These are phyloP conservation scores for Knufia fluminis DNA, from an alignment of 2,329 filamentous ascomycete genomes.

Conservation along the genomic window DNA sequence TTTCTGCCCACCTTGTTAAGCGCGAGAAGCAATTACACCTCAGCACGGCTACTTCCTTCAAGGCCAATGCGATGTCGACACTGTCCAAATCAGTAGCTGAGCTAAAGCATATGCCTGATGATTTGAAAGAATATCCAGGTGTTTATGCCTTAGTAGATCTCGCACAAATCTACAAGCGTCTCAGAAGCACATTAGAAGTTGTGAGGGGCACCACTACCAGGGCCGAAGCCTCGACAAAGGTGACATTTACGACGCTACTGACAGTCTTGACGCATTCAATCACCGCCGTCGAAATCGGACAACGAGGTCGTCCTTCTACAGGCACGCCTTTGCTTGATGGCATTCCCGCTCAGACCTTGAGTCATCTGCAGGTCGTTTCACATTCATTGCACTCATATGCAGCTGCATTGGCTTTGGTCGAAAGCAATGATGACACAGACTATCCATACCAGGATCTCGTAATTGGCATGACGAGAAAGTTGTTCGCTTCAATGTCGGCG, in stretches of 20 bases:
- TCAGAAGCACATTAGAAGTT: slow-evolving; percentile 40
- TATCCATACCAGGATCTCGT: slow-evolving; percentile 59
- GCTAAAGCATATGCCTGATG: background rate
- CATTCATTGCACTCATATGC: slow-evolving; percentile 84
- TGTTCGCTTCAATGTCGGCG: background rate
- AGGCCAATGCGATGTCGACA: slow-evolving; percentile 3
- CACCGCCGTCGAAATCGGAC: slow-evolving; percentile 79
- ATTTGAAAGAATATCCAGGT: background rate
- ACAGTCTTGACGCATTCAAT: slow-evolving; percentile 52
- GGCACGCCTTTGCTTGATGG: slow-evolving; percentile 71
- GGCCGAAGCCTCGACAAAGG: background rate
- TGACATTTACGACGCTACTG: background rate
- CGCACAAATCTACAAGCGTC: slow-evolving; percentile 45
- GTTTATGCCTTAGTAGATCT: slow-evolving; percentile 32
- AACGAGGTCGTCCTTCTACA: slow-evolving; percentile 70
- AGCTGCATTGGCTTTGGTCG: slow-evolving; percentile 57
- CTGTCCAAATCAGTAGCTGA: background rate
- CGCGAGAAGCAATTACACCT: slow-evolving; percentile 8
- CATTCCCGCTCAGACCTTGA: slow-evolving; percentile 73
- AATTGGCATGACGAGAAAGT: slow-evolving; percentile 33
- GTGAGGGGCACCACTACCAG: background rate
- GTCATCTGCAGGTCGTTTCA: slow-evolving; percentile 76
- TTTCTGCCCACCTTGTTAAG: slow-evolving; percentile 15
- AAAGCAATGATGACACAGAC: slow-evolving; percentile 59
- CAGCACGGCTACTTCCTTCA: slow-evolving; percentile 11